phyloP scores from a whole-genome alignment of 257 asterid species.

The Eustoma russellianum region DNA sequence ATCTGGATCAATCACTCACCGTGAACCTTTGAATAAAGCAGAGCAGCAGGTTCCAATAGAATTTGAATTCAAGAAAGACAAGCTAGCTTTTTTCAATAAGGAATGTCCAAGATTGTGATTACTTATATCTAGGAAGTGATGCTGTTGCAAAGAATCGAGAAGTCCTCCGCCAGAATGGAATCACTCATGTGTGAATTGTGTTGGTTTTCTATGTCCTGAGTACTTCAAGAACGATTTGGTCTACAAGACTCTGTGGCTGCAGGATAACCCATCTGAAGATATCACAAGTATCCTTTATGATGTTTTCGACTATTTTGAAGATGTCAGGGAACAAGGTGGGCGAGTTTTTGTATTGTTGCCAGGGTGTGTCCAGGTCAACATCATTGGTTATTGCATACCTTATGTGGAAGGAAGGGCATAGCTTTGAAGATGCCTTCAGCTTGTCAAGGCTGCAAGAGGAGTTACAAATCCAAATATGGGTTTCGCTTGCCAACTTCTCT shows the following conservation, averaged over 20 bases:
- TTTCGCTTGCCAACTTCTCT: conserved; percentile 69
- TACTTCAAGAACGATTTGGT: conserved; percentile 72
- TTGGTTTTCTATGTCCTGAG: conserved; percentile 72
- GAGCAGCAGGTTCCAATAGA: conserved; percentile 30
- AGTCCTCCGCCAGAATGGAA: conserved; percentile 49
- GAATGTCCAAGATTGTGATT: conserved; percentile 75
- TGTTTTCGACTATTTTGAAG: conserved; percentile 90
- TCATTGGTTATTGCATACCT: conserved; percentile 92
- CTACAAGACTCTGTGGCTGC: conserved; percentile 92
- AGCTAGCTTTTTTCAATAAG: conserved; percentile 76
- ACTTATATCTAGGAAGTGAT: conserved; percentile 76
- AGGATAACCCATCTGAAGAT: conserved; percentile 87
- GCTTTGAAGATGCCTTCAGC: conserved; percentile 87
- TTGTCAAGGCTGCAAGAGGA: conserved; percentile 75
- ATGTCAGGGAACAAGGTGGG: conserved; percentile 72
- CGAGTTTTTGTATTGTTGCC: conserved; percentile 89
- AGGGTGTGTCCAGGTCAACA: conserved; percentile 89
- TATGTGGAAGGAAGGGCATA: conserved; percentile 82
- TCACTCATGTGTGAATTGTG: conserved; percentile 94
- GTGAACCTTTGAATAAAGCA: conserved; percentile 30
- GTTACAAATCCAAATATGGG: conserved; percentile 91
- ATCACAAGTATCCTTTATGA: conserved; percentile 82
- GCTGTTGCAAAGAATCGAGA: conserved; percentile 70
- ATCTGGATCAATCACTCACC: conserved; percentile 41
- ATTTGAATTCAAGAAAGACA: conserved; percentile 55